A percentile compares a stretch with the other conserved stretches of the same genome.
Conservation (phyloP, 1,284 basidiomycete species). For the Grifola frondosa region DNA sequence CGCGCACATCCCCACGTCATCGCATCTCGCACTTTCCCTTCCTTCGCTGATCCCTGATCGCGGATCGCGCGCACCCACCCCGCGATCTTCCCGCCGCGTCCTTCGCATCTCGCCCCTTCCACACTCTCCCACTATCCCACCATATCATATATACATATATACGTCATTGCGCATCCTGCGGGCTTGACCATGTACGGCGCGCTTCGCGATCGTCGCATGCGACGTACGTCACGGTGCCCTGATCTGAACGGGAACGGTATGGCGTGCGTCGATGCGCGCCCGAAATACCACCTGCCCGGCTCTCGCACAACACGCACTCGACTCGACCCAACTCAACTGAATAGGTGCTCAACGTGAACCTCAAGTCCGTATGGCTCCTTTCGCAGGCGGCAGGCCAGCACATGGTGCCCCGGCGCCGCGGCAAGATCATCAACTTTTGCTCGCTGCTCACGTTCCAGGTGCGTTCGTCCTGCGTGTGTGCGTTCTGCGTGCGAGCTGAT, state of each 20-base stretch:
- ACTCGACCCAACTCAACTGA: no score
- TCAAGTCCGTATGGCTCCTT: conserved; percentile 77
- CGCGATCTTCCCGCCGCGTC: conserved; percentile 4
- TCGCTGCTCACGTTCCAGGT: conserved; percentile 76
- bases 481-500: neutral
- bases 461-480: neutral
- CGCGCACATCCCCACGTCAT: conserved; percentile 7
- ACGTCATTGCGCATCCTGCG: neutral
- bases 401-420: conserved; percentile 73
- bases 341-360: conserved; percentile 76
- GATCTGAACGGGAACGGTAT: no score
- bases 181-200: neutral
- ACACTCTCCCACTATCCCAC: neutral
- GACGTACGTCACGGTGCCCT: conserved; percentile 1
- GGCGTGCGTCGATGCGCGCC: conserved; percentile 1
- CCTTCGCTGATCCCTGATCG: conserved; percentile 19
- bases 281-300: neutral
- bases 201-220: no score
- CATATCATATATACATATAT: neutral
- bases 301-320: neutral
- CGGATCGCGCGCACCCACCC: conserved; percentile 10
- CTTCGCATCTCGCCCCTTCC: conserved; percentile 4
- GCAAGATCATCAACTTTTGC: conserved; percentile 83
- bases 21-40: conserved; percentile 1
- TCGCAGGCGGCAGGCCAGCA: conserved; percentile 76